These are phyloP conservation scores for Solanum sitiens DNA, from an alignment of 257 asterid species.

Conservation along the genomic window DNA sequence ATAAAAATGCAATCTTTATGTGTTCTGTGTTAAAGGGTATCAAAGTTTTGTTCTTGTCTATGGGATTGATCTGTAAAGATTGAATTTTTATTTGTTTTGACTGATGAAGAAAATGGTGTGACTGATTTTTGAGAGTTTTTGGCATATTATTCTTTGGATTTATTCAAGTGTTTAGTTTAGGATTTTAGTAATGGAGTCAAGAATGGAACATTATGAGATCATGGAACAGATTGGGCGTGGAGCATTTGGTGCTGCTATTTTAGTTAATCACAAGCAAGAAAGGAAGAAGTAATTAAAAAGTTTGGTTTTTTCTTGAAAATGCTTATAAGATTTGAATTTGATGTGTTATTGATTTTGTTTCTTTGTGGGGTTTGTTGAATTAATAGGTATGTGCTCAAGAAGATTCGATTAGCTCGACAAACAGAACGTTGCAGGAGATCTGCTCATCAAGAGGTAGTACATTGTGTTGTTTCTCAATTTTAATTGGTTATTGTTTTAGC, in stretches of 20 bases:
- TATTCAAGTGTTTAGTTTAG: slow-evolving; percentile 6
- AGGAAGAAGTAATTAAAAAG: slow-evolving; percentile 50
- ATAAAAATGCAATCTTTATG: neutral
- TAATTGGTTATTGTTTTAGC: neutral
- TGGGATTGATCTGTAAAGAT: neutral
- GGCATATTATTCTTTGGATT: slow-evolving; percentile 2
- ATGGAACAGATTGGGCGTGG: slow-evolving; percentile 99
- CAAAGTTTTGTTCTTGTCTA: neutral
- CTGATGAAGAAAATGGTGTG: neutral
- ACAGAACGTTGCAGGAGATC: slow-evolving; percentile 99
- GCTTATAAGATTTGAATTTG: slow-evolving; percentile 4
- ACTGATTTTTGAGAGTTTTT: neutral
- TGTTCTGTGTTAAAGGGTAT: slow-evolving; percentile 12
- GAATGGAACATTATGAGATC: slow-evolving; percentile 97
- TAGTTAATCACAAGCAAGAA: slow-evolving; percentile 87
- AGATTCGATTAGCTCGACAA: slow-evolving; percentile 94
- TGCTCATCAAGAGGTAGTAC: slow-evolving; percentile 98
- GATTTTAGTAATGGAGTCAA: slow-evolving; percentile 56
- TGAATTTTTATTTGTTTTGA: neutral
- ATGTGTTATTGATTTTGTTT: neutral
- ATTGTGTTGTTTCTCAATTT: neutral
- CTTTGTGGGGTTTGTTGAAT: slow-evolving; percentile 8
- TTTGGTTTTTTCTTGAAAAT: neutral
- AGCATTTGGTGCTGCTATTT: slow-evolving; percentile 98
- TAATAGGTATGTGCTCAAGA: slow-evolving; percentile 84